Conservation (phyloP, 495 filamentous ascomycete genomes). For the Astrothelium macrocarpum region DNA sequence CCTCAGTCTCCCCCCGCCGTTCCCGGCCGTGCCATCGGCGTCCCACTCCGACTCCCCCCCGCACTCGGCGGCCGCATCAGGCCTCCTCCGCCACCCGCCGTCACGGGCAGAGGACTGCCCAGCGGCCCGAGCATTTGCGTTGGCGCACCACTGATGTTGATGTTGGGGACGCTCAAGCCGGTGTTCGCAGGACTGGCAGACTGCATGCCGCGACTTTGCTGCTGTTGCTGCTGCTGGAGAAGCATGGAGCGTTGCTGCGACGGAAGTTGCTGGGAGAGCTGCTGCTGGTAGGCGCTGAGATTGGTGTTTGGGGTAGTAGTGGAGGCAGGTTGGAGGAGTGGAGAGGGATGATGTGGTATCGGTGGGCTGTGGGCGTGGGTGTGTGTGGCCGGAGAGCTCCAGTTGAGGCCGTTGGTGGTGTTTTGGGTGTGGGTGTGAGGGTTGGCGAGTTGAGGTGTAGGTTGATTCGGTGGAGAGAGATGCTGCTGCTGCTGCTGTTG, state of each 20-base stretch:
- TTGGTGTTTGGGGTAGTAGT: neutral
- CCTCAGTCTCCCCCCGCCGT: neutral
- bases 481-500: constrained; percentile 10
- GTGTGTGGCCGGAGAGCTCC: neutral
- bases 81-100: neutral
- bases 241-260: constrained; percentile 11
- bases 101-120: neutral
- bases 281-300: constrained; percentile 6
- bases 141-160: neutral
- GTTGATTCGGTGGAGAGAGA: neutral
- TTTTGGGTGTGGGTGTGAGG: neutral
- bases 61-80: neutral
- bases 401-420: neutral
- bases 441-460: neutral
- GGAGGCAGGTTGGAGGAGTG: neutral
- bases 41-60: constrained; percentile 2
- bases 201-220: neutral
- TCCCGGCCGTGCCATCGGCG: neutral
- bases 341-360: neutral
- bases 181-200: neutral
- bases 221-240: constrained; percentile 9
- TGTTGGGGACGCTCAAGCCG: too few species aligned
- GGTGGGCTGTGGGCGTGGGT: neutral
- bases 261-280: constrained; percentile 10
- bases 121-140: neutral